Evolutionary conservation across 1,284 basidiomycete species (phyloP), one percentile per base, ranked within the genome.

Genomic region (Irpex sp.): DNA sequence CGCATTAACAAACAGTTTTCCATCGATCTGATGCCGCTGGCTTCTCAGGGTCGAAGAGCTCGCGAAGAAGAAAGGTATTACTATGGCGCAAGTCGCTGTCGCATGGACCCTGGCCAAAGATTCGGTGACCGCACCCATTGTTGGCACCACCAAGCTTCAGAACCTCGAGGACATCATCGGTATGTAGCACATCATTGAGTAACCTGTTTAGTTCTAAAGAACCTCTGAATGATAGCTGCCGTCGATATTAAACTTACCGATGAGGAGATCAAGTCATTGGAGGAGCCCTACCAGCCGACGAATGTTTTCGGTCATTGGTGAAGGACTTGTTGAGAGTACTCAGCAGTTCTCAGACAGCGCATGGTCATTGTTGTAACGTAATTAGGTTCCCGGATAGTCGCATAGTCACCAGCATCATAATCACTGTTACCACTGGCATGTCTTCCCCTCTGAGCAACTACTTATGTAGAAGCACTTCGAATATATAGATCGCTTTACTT

Each of bases 71-170:
- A 69, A 69, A 52, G 75, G 75, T 5, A 64, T 77, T 44, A 70
- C 68, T 49, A 81, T 81, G 80, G 76, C 80, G 1, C 78, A 81
- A 63, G 70, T 81, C 31, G 74, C 77, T 5, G 62, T 78, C 3
- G 79, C 79, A 5, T 82, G 80, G 81, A 66, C 66, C 9, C 60
- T 79, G 13, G 58, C 69, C n/a, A 73, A 74, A 59, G 71, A 72
- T 13, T 60, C 60, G 37, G 55, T 67, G 21, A 65, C 75, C 4
- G 40, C 40, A 26, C 77, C 76, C 34, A 75, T 78, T 57, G 70
- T 78, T 4, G 78, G 78, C 4, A 72, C 73, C 2, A 75, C 75
- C 6, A 75, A 67, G 31, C 57, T 76, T 4, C 66, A 73, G 19
- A 75, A 75, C 51, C 65, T 76, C 36, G 63, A 72, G 59, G 73